Evolutionary conservation across 163 green algal species (phyloP).

Genomic region (Trebouxia gelatinosa): DNA sequence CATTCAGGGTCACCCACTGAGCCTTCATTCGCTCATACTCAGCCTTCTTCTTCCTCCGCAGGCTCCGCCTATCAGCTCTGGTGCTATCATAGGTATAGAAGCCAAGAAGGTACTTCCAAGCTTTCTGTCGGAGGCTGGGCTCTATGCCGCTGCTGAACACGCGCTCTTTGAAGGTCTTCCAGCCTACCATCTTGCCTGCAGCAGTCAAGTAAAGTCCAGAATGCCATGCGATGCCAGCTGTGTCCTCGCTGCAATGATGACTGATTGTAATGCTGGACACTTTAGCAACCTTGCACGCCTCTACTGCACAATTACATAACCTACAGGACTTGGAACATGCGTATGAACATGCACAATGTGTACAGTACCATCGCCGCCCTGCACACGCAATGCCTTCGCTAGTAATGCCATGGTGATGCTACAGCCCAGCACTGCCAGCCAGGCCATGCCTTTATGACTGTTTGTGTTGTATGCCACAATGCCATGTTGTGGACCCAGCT

Average conservation of each 20-base stretch:
- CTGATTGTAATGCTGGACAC: neutral
- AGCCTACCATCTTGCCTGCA: conserved; percentile 56
- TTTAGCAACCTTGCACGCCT: neutral
- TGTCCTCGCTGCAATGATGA: neutral
- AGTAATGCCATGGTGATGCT: too few species aligned
- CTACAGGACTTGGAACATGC: neutral
- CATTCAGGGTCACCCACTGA: conserved; percentile 66
- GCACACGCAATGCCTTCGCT: neutral
- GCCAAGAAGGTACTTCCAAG: conserved; percentile 77
- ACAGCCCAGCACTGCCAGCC: too few species aligned
- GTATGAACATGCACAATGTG: neutral
- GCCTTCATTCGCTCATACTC: conserved; percentile 55
- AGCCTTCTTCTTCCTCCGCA: neutral
- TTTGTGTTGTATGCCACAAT: too few species aligned
- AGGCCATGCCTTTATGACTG: too few species aligned
- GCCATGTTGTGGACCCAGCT: too few species aligned
- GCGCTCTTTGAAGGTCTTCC: conserved; percentile 52
- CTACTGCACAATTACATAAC: neutral
- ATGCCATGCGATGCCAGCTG: neutral
- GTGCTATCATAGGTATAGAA: conserved; percentile 54
- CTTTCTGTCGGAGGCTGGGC: conserved; percentile 46
- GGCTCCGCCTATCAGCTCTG: conserved; percentile 30
- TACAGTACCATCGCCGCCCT: neutral
- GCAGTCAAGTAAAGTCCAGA: too few species aligned
- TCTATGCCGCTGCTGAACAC: conserved; percentile 59